A percentile compares a stretch with the other conserved stretches of the same genome.
phyloP scores from a whole-genome alignment of 139 green algal genomes.

The Trebouxia sp. region DNA sequence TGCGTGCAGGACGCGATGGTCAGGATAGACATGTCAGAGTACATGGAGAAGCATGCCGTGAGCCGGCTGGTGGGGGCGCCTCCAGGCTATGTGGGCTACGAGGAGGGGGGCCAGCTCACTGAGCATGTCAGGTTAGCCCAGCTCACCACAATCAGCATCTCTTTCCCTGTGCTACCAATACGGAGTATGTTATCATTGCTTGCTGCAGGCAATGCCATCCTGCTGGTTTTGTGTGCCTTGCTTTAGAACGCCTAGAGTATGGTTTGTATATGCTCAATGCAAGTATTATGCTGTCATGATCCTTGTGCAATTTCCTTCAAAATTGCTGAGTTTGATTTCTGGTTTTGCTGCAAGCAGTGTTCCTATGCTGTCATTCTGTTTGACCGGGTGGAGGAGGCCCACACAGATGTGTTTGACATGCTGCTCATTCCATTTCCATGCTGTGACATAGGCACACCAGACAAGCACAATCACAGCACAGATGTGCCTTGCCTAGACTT shows the following conservation, averaged over 20 bases:
- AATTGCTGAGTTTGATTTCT: not conserved
- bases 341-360: not conserved
- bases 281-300: not conserved
- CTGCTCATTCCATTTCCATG: not conserved
- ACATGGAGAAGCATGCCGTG: conserved; percentile 79
- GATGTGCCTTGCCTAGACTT: not conserved
- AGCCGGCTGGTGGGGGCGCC: conserved; percentile 77
- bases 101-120: conserved; percentile 89
- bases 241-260: no score
- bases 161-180: no score
- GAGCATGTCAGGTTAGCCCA: conserved; percentile 76
- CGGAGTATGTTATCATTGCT: no score
- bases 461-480: not conserved
- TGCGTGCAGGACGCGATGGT: conserved; percentile 68
- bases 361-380: not conserved
- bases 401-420: not conserved
- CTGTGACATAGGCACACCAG: not conserved
- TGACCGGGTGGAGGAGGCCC: not conserved
- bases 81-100: conserved; percentile 82
- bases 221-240: no score
- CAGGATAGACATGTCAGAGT: conserved; percentile 98
- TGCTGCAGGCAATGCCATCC: no score
- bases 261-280: no score
- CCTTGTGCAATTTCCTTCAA: not conserved
- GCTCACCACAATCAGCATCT: no score